Percentiles rank a stretch among this genome's conserved stretches.
Evolutionary conservation across 495 filamentous ascomycete species (phyloP).

Genomic region (Daldinia concentrica): DNA sequence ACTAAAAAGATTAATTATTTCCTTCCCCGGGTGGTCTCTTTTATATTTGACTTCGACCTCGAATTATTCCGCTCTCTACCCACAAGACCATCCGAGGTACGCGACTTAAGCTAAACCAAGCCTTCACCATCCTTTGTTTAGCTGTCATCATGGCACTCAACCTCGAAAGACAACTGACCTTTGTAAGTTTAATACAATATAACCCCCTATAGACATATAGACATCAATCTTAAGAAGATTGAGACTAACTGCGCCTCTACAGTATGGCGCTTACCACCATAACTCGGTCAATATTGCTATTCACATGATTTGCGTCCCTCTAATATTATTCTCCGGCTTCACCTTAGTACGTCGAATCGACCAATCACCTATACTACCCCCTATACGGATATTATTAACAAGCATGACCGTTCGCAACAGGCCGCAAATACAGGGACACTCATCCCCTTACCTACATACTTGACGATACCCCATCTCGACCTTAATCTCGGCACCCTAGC

Average conservation of each 20-base stretch:
- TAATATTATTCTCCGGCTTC: slow-evolving; percentile 81
- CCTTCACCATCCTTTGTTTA: background rate
- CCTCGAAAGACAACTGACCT: slow-evolving; percentile 60
- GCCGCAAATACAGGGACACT: slow-evolving; percentile 78
- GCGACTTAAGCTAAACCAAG: background rate
- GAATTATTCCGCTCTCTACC: background rate
- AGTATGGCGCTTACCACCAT: slow-evolving; percentile 97
- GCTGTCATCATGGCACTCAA: slow-evolving; percentile 52
- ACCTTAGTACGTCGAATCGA: slow-evolving; percentile 68
- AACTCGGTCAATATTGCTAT: slow-evolving; percentile 89
- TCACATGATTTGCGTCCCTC: slow-evolving; percentile 88
- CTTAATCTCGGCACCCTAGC: slow-evolving; percentile 81
- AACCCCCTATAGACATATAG: background rate
- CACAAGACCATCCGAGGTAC: background rate
- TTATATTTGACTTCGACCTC: background rate
- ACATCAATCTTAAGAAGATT: background rate
- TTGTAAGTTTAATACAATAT: slow-evolving; percentile 48
- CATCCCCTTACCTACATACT: slow-evolving; percentile 72
- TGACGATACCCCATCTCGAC: slow-evolving; percentile 78
- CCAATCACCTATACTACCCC: background rate
- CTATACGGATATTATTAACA: slow-evolving; percentile 12
- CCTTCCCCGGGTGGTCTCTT: background rate
- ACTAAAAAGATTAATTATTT: slow-evolving; percentile 16
- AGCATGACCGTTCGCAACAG: slow-evolving; percentile 54
- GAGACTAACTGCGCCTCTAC: slow-evolving; percentile 14